phyloP scores from a whole-genome alignment of 495 filamentous ascomycete species.

The Chaetomium fimeti region DNA sequence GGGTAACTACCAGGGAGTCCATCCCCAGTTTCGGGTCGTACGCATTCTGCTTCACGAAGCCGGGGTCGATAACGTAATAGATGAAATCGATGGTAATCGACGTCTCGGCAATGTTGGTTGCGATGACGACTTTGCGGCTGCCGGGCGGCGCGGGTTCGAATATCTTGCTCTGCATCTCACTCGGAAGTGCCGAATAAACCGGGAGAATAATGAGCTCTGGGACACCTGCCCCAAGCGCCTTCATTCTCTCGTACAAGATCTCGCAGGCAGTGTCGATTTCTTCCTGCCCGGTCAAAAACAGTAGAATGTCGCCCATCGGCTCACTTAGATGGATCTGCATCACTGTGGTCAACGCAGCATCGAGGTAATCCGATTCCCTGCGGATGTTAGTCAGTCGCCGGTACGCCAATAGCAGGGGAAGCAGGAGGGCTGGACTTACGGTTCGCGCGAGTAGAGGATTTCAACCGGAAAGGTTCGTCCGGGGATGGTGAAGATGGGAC shows the following conservation, averaged over 20 bases:
- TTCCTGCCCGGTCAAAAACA: conserved; percentile 96
- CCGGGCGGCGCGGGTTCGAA: conserved; percentile 92
- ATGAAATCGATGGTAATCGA: conserved; percentile 97
- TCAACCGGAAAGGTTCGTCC: conserved; percentile 94
- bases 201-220: conserved; percentile 91
- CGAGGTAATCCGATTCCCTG: conserved; percentile 85
- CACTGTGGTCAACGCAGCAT: conserved; percentile 90
- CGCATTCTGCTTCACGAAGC: conserved; percentile 96
- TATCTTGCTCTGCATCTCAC: conserved; percentile 89
- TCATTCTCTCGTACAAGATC: conserved; percentile 93
- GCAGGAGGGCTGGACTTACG: conserved; percentile 35
- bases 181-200: conserved; percentile 88
- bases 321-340: conserved; percentile 98
- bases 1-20: conserved; percentile 92
- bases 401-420: too few species aligned
- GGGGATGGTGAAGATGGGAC: conserved; percentile 94
- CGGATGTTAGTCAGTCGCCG: conserved; percentile 14
- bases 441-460: conserved; percentile 89
- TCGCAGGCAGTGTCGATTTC: conserved; percentile 97
- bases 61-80: conserved; percentile 95
- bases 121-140: conserved; percentile 91
- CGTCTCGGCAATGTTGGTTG: conserved; percentile 97
- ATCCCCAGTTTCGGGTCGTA: conserved; percentile 97
- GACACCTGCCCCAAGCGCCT: conserved; percentile 83
- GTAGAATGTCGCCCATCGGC: conserved; percentile 83